Evolutionary conservation across 106 monocot species (phyloP), one percentile per base, ranked within the genome.

Genomic region (Acanthochlamys bracteata): DNA sequence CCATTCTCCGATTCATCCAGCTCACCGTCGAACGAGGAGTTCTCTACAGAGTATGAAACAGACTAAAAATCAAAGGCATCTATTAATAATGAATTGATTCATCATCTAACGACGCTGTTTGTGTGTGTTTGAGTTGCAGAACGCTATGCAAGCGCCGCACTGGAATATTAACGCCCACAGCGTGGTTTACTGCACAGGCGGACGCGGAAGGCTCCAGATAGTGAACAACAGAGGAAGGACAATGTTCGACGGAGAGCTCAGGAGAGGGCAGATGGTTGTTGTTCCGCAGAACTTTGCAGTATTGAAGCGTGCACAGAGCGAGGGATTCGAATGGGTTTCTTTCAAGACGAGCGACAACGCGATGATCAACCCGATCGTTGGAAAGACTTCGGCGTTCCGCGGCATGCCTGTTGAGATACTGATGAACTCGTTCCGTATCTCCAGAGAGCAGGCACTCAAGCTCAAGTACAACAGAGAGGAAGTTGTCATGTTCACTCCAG

Each of bases 231-330:
- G 41, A 14, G 74, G 75, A 10, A 47, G 20, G 24, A 60, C 60
- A 14, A 74, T 71, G 3, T 75, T 80, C 46, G 66, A 75, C 33
- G 66, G 66, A n/a, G 70, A 70, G 61, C 74, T 80, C 12, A 63
- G 66, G 9, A 63, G 41, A 0, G 76, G 74, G 0, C 82, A 83
- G 65, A 55, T 87, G 10, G 20, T 87, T 20, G 42, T 87, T 8
- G 58, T 83, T 12, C 86, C 86, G 4, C 82, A 80, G 68, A 79
- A 79, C 67, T 87, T 64, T 23, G 77, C n/a, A 12, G 83, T 76
- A 42, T 20, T 76, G 41, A 74, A 59, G 68, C 15, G 59, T 47
- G 73, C 78, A 0, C 56, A 24, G 58, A 58, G 39, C 39, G 60
- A 73, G 20, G 69, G 63, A 9, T 52, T 79, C 10, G 78, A 73